A percentile compares a stretch with the other conserved stretches of the same genome.
Evolutionary conservation across 306 rosid genomes (phyloP).

Genomic region (Sophora flavescens): DNA sequence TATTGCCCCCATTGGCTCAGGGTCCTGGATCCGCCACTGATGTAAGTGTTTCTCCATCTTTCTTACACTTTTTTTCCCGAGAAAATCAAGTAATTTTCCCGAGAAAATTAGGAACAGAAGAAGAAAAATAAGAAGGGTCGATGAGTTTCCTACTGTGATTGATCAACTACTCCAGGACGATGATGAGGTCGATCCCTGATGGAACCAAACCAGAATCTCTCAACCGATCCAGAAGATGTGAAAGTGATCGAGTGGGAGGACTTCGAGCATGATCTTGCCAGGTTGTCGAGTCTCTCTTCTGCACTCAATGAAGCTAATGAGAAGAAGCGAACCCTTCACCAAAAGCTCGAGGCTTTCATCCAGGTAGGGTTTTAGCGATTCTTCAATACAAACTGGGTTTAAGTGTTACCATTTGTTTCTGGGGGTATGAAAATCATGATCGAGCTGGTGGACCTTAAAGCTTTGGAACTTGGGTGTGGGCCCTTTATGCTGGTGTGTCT

Average conservation of each 20-base stretch:
- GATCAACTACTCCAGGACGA: constrained; percentile 62
- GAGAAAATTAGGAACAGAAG: constrained; percentile 46
- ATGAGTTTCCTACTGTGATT: constrained; percentile 53
- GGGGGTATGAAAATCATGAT: no score
- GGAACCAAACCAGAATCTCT: constrained; percentile 55
- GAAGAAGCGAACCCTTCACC: constrained; percentile 67
- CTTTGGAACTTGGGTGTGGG: no score
- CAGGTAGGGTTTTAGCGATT: constrained; percentile 65
- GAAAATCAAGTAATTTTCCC: not conserved
- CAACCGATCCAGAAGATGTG: constrained; percentile 61
- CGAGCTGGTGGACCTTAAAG: no score
- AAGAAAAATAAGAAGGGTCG: constrained; percentile 40
- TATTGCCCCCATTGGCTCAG: no score
- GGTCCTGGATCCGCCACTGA: no score
- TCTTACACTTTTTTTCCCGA: no score
- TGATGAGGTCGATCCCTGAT: constrained; percentile 81
- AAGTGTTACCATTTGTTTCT: not conserved
- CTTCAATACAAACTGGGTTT: not conserved
- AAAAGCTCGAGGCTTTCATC: not conserved
- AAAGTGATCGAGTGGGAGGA: constrained; percentile 86
- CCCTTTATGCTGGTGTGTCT: not conserved
- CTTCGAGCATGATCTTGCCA: constrained; percentile 82
- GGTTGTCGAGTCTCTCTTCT: constrained; percentile 83
- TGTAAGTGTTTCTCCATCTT: no score
- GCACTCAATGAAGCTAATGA: constrained; percentile 71